phyloP scores from a whole-genome alignment of 2,329 filamentous ascomycete species.

The Incumbomyces delicatus region DNA sequence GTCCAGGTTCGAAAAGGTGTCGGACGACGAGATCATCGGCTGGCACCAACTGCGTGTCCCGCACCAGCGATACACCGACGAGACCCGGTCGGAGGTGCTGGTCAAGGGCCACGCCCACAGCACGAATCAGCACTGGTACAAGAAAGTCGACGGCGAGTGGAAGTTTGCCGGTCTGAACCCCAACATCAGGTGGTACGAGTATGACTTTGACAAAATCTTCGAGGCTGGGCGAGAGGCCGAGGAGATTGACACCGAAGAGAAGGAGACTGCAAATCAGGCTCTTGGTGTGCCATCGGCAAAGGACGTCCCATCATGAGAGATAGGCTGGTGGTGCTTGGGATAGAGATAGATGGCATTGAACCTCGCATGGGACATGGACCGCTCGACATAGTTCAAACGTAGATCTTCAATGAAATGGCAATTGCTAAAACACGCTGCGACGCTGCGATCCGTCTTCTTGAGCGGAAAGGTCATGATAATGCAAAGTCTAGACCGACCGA shows the following conservation, averaged over 20 bases:
- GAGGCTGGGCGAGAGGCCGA: constrained; percentile 18
- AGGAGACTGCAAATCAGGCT: constrained; percentile 18
- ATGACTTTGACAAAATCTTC: constrained; percentile 23
- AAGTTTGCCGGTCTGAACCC: constrained; percentile 25
- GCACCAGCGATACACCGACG: constrained; percentile 51
- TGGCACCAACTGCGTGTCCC: constrained; percentile 39
- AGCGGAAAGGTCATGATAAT: no score
- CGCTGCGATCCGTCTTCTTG: no score
- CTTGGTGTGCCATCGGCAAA: constrained; percentile 13
- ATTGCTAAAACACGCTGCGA: no score
- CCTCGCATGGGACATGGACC: no score
- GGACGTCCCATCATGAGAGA: not conserved
- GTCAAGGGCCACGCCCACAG: constrained; percentile 51
- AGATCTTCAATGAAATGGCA: no score
- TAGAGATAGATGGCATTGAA: no score
- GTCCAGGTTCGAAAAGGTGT: constrained; percentile 22
- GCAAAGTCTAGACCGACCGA: no score
- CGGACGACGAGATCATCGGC: constrained; percentile 21
- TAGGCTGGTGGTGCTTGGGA: no score
- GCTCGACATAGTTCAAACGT: no score
- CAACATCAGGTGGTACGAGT: constrained; percentile 23
- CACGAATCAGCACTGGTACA: constrained; percentile 22
- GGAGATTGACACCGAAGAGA: constrained; percentile 13
- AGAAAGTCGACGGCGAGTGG: constrained; percentile 25
- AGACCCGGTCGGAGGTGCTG: constrained; percentile 37